Evolutionary conservation across 345 rosid species (phyloP).

Genomic region (Balakata baccata): DNA sequence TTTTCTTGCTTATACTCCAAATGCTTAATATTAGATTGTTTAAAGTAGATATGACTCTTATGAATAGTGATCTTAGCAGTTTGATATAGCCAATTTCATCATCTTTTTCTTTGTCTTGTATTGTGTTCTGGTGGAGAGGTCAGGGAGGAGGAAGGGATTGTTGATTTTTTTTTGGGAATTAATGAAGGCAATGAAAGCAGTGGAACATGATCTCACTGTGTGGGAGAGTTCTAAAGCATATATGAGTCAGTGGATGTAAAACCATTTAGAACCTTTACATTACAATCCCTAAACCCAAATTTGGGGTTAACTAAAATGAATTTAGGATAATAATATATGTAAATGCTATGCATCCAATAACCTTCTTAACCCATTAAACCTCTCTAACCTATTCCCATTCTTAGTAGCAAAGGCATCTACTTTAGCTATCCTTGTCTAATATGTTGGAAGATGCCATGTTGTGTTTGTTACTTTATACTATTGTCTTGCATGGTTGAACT

Average conservation of each 20-base stretch:
- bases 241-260: no score
- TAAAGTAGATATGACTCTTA: background rate
- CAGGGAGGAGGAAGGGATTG: background rate
- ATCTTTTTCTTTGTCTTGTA: background rate
- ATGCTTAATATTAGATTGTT: background rate
- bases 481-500: background rate
- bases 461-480: background rate
- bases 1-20: background rate
- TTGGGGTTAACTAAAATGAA: no score
- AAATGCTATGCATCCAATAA: background rate
- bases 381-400: no score
- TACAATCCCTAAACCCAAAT: no score
- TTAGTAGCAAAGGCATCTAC: background rate
- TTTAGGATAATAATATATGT: background rate
- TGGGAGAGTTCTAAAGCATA: no score
- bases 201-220: no score
- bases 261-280: no score
- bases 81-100: background rate
- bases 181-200: no score
- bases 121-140: background rate
- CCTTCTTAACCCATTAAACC: background rate
- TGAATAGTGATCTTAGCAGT: background rate
- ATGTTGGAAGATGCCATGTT: background rate
- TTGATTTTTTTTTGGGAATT: background rate
- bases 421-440: background rate